Evolutionary conservation across 768 basidiomycete genomes (phyloP), one percentile per base, ranked within the genome.

Genomic region (Termitomyces bulborhizus): DNA sequence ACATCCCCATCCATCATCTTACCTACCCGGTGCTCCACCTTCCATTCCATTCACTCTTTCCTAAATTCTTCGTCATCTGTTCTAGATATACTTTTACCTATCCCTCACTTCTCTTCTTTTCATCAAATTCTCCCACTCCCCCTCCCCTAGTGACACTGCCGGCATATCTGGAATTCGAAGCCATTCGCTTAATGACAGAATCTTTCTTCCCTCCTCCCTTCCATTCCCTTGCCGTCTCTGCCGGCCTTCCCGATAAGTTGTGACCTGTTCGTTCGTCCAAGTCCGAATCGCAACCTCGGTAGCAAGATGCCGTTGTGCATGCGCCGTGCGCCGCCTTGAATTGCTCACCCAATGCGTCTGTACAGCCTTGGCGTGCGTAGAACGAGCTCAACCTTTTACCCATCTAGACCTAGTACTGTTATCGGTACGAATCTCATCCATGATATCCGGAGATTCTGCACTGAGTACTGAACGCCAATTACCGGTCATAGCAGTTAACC

Each of bases 191-290:
- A 37, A 42, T 60, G 51, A 54, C 56, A 46, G 43, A 40, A 54
- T 60, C 48, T 55, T 48, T 60, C 53, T 46, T 53, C 39, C 55
- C 53, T 6, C 56, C 66, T 58, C 56, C 47, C 18, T 59, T 12
- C 42, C 21, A 21, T 21, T 16, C 24, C 16, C 18, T 1, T 15
- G 41, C 24, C 37, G 12, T 50, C 36, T 44, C 46, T 27, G 43
- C n/a, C 32, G 46, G 39, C 48, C 54, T 61, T 59, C 34, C 32
- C 32, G 26, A 64, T 80, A 16, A 79, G 21, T 21, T 62, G 73
- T 27, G 9, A 27, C 34, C 6, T 21, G 21, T 21, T 21, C 21
- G 21, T 21, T 21, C 47, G 26, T 49, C 48, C 48, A 39, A 39
- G 26, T 29, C 27, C 31, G 46, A 46, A 46, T 27, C 36, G 11